Base-by-base conservation (phyloP, 2,329 filamentous ascomycete species). In the Dothideomycetes sp. region DNA sequence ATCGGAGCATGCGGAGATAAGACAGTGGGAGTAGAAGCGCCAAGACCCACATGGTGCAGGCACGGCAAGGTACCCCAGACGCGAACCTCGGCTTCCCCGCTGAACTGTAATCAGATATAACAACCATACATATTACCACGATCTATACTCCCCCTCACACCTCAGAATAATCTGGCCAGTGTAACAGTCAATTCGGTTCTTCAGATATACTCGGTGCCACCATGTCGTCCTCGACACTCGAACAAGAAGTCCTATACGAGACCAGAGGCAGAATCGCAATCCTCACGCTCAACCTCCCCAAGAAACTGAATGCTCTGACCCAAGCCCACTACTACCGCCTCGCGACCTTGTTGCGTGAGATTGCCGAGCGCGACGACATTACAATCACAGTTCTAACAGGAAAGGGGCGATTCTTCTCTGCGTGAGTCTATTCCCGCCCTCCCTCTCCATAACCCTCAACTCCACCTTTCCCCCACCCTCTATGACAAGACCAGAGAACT, bases 291-390 rank as follows among this genome's bases (percentile, higher is more conserved):
- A 81, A 88, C 63, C 81, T 84, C 37, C 75, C 80, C 40, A 75
- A 79, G 57, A 95, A 95, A 66, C 84, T 96, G 60, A 93, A 93
- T 60, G 86, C 89, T 22, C 65, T 95, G 37, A 73, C 66, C 44
- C 70, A 74, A 52, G 65, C 74, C 45, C 72, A 79, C 37, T 96
- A 95, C 68, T 94, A 83, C 59, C 72, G 78, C 19, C 72, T 96
- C 31, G 77, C 82, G 2, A 71, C 75, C 50, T 71, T 77, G 36
- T 65, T 98, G 57, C 75, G 81, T 42, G 80, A 94, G 57, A 70
- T 96, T 36, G 88, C 86, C 12, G 70, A 68, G 7, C 79, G 79
- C 47, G 77, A 89, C 45, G 84, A 94, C 48, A 78, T 95, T 44
- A 84, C 73, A 55, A 78, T 94, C 51, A 96, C 89, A 3, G 70